These are phyloP conservation scores for Aspergillus luchuensis DNA, from an alignment of 2,329 filamentous ascomycete genomes.

Conservation along the genomic window DNA sequence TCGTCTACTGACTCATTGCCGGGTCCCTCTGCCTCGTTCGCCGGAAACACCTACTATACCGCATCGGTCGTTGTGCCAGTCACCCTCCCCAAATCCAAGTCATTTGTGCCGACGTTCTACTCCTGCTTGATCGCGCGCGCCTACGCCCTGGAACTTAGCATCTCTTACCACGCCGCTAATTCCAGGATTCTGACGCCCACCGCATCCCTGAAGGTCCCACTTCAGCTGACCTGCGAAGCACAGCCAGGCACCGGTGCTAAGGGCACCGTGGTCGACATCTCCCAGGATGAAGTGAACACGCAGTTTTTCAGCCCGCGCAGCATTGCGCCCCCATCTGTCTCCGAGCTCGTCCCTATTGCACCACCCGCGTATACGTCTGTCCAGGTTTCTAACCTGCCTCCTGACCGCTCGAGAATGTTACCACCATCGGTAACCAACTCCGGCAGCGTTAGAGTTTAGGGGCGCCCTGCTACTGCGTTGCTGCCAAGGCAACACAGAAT, in stretches of 20 bases:
- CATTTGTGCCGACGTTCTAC: conserved; percentile 70
- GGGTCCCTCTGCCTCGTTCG: conserved; percentile 45
- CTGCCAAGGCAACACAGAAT: background rate
- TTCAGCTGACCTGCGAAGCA: conserved; percentile 42
- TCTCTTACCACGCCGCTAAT: conserved; percentile 57
- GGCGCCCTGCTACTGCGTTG: background rate
- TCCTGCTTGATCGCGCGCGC: conserved; percentile 66
- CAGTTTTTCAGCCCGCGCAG: conserved; percentile 26
- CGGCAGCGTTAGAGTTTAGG: background rate
- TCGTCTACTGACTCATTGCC: conserved; percentile 34
- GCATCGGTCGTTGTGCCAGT: conserved; percentile 65
- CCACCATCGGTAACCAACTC: background rate
- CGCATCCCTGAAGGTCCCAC: conserved; percentile 45
- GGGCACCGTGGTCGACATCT: conserved; percentile 14
- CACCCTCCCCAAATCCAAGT: conserved; percentile 60
- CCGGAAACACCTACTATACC: conserved; percentile 58
- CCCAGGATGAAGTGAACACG: conserved; percentile 23
- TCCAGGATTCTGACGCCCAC: conserved; percentile 44
- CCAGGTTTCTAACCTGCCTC: background rate
- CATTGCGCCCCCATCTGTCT: conserved; percentile 9
- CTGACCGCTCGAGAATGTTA: conserved; percentile 2
- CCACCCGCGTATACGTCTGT: conserved; percentile 8
- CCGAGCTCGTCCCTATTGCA: background rate
- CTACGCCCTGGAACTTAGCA: conserved; percentile 62
- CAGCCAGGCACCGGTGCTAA: conserved; percentile 7